Percentiles rank a stretch among this genome's conserved stretches.
phyloP scores from a whole-genome alignment of 331 rosid genomes.

The Malus hybrid region DNA sequence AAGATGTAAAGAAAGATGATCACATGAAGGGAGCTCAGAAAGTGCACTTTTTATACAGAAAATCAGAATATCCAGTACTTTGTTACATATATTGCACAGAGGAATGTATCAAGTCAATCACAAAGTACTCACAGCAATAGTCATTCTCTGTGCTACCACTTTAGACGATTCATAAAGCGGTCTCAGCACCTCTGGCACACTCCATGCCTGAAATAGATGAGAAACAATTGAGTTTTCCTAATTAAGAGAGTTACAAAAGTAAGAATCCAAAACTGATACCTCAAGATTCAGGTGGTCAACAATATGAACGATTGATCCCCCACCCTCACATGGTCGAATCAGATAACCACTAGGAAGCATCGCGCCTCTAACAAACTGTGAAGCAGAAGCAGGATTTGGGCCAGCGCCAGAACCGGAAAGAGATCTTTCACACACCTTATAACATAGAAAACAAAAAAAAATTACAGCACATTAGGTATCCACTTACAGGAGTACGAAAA shows the following conservation, averaged over 20 bases:
- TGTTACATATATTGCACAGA: neutral
- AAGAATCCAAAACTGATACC: constrained; percentile 30
- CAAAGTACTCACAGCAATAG: constrained; percentile 68
- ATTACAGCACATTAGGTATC: neutral
- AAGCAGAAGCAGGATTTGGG: constrained; percentile 63
- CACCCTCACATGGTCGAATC: constrained; percentile 95
- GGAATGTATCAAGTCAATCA: neutral
- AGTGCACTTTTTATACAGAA: neutral
- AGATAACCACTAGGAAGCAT: constrained; percentile 92
- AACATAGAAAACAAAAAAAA: constrained; percentile 1
- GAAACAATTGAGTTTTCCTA: constrained; percentile 2
- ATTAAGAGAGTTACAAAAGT: neutral
- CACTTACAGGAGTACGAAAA: neutral
- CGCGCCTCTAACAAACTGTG: constrained; percentile 86
- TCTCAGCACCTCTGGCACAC: constrained; percentile 89
- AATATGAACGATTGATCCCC: constrained; percentile 92
- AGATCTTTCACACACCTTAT: constrained; percentile 92
- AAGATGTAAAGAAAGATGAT: neutral
- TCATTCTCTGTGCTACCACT: constrained; percentile 78
- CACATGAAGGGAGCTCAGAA: neutral
- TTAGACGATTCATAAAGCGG: constrained; percentile 91
- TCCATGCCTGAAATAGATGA: constrained; percentile 59
- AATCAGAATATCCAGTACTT: neutral
- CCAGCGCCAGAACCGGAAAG: constrained; percentile 91
- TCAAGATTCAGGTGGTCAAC: constrained; percentile 95